A percentile compares a stretch with the other conserved stretches of the same genome.
Evolutionary conservation across 2,329 filamentous ascomycete species (phyloP).

Genomic region (Aspergillus tubingensis): DNA sequence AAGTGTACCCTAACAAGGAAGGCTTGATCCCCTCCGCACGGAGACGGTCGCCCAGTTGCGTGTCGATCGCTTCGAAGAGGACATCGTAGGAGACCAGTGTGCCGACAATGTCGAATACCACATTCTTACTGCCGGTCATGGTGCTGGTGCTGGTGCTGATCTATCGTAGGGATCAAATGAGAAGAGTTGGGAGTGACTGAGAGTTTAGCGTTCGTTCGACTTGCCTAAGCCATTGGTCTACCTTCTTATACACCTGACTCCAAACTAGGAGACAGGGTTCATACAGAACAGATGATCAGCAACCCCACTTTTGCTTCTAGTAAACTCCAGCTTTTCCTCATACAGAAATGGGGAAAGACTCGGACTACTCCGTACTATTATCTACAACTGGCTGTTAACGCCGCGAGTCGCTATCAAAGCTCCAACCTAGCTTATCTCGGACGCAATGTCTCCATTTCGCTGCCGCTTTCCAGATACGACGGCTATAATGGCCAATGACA

Average conservation of each 20-base stretch:
- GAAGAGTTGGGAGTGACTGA: neutral
- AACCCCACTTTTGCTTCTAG: constrained; percentile 6
- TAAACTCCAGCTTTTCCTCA: neutral
- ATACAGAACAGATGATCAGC: neutral
- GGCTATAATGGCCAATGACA: neutral
- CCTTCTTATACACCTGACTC: neutral
- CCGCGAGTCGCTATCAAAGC: neutral
- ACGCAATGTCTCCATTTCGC: neutral
- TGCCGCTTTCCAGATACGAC: neutral
- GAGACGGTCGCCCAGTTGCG: constrained; percentile 42
- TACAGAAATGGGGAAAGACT: neutral
- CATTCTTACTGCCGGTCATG: constrained; percentile 23
- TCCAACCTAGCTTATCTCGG: constrained; percentile 2
- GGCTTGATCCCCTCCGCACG: constrained; percentile 37
- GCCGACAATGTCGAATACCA: constrained; percentile 39
- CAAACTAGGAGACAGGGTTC: neutral
- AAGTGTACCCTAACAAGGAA: constrained; percentile 43
- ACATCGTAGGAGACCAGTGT: constrained; percentile 47
- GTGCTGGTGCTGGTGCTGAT: neutral
- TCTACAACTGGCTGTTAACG: neutral
- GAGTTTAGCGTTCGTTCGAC: neutral
- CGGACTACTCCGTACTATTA: neutral
- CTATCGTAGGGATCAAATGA: neutral
- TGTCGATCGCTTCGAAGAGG: constrained; percentile 41
- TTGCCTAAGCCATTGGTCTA: neutral